Percentiles rank a stretch among this genome's conserved stretches.
These are phyloP conservation scores for Holtermannia corniformis DNA, from an alignment of 768 basidiomycete genomes.

Conservation along the genomic window DNA sequence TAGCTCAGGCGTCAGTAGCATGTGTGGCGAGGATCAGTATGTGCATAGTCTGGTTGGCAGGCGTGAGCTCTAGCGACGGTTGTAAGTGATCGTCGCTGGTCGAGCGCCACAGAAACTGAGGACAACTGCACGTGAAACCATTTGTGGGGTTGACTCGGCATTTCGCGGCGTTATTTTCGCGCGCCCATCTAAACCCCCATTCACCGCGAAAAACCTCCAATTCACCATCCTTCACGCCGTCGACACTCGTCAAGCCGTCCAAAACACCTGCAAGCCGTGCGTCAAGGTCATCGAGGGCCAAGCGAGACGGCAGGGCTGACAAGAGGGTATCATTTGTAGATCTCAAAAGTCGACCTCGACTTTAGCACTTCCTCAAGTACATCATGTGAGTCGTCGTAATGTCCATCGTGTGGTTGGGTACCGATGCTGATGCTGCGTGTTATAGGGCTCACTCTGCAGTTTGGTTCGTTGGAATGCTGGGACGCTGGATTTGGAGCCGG, in stretches of 20 bases:
- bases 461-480: slow-evolving; percentile 86
- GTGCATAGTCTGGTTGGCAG: too few species aligned
- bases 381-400: background rate
- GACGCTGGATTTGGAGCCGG: background rate
- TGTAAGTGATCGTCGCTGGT: too few species aligned
- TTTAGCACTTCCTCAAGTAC: background rate
- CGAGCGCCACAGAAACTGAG: too few species aligned
- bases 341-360: background rate
- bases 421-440: slow-evolving; percentile 10
- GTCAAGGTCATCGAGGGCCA: too few species aligned
- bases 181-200: too few species aligned
- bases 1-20: too few species aligned
- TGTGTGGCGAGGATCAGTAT: too few species aligned
- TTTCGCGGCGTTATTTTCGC: too few species aligned
- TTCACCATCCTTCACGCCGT: background rate
- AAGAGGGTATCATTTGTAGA: background rate
- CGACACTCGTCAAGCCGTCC: background rate
- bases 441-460: slow-evolving; percentile 93
- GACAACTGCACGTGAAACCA: too few species aligned
- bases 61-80: too few species aligned
- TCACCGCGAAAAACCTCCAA: background rate
- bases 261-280: background rate
- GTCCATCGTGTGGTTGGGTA: background rate
- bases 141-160: too few species aligned
- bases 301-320: background rate